Evolutionary conservation across 768 basidiomycete species (phyloP), one percentile per base, ranked within the genome.

Genomic region (Rhodotorula toruloides): DNA sequence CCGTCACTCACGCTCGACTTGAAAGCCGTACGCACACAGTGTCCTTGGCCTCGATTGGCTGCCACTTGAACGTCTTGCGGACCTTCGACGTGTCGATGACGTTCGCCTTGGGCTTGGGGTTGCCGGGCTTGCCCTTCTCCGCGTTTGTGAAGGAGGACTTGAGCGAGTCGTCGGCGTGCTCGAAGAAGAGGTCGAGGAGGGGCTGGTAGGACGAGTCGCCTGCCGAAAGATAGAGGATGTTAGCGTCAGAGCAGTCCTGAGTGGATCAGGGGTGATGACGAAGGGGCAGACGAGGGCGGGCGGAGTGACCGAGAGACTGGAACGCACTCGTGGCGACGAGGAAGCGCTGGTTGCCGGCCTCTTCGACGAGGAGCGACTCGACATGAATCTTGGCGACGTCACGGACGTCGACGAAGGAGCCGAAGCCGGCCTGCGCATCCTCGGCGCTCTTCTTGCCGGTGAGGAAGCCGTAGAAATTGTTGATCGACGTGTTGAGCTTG

Each of bases 321-420:
- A 12, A 57, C 65, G 46, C 17, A 72, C 73, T 16, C 21, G 44
- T 55, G 6, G 62, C 47, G 37, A 64, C 70, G 27, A 59, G 47
- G 63, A 74, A 74, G 13, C 76, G 50, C 53, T 76, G 34, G 42
- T 67, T 67, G 25, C 67, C 71, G 9, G 75, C 75, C 5, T 63
- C 54, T 3, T 50, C 61, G 2, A 46, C 73, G 48, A 74, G 39
- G 52, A 80, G 56, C 13, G 77, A 75, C 13, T 76, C 71, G 34
- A 75, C 72, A 54, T 79, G 78, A 4, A 77, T 72, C 21, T 58
- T 27, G 0, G 77, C 78, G 19, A 79, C 71, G 61, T 80, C 79
- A 21, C 79, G 73, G 25, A 80, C 79, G 65, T 80, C 79, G 42
- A 79, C 74, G 63, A 76, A 78, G 48, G 37, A 49, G 3, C 72